Conservation (phyloP, 139 green algal genomes). For the Asterochloris sp. region DNA sequence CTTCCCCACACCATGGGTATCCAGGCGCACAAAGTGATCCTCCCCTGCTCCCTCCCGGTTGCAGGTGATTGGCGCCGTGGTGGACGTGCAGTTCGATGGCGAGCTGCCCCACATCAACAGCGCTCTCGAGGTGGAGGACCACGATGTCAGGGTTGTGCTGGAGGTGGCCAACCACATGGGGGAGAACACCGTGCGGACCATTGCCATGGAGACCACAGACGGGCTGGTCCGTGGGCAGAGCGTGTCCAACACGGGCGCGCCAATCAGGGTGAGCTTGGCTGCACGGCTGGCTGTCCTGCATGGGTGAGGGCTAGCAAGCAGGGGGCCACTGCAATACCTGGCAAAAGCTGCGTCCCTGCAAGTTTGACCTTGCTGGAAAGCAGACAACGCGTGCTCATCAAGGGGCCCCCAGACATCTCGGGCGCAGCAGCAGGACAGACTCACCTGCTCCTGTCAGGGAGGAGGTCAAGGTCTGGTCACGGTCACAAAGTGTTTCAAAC, state of each 20-base stretch:
- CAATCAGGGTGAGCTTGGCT: slow-evolving; percentile 80
- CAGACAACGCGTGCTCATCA: too few relatives aligned
- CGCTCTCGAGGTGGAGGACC: slow-evolving; percentile 84
- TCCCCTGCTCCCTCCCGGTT: not conserved
- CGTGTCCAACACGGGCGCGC: slow-evolving; percentile 87
- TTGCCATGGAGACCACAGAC: slow-evolving; percentile 99
- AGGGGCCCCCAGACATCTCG: too few relatives aligned
- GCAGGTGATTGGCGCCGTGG: slow-evolving; percentile 96
- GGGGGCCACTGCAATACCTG: too few relatives aligned
- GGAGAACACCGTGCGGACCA: slow-evolving; percentile 95
- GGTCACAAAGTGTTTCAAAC: too few relatives aligned
- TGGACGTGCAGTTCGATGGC: slow-evolving; percentile 96
- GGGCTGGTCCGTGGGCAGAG: slow-evolving; percentile 89
- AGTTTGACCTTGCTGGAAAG: not conserved
- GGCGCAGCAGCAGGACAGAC: too few relatives aligned
- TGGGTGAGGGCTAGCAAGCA: too few relatives aligned
- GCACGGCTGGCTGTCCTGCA: not conserved
- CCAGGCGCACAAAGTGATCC: too few relatives aligned
- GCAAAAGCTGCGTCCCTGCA: not conserved
- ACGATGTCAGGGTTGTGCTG: slow-evolving; percentile 90
- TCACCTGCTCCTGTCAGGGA: too few relatives aligned
- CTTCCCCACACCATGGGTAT: too few relatives aligned
- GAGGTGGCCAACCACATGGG: slow-evolving; percentile 98
- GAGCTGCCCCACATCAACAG: slow-evolving; percentile 90
- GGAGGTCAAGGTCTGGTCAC: too few relatives aligned